These are phyloP conservation scores for Saturnispora serradocipensis DNA, from an alignment of 805 yeast species.

Conservation along the genomic window DNA sequence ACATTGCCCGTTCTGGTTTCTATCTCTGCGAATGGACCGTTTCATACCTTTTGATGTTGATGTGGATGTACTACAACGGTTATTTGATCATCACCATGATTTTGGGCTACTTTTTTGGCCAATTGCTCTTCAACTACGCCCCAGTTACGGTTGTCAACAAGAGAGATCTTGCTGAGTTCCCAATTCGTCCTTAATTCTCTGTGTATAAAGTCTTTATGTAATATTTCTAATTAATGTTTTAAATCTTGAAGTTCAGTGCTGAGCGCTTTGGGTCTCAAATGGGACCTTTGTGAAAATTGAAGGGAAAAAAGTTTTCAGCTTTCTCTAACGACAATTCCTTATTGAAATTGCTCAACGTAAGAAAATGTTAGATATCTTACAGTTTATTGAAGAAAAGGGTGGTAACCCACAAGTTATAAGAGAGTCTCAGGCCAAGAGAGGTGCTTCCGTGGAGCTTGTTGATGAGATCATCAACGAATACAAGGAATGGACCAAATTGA, in stretches of 20 bases:
- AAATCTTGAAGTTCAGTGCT: not conserved
- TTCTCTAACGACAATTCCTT: not conserved
- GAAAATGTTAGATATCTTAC: constrained; percentile 80
- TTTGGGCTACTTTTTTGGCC: constrained; percentile 53
- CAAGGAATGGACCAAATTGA: constrained; percentile 83
- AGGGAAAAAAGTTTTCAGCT: not conserved
- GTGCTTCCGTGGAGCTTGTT: constrained; percentile 87
- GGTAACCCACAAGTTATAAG: constrained; percentile 88
- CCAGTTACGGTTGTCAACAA: constrained; percentile 17
- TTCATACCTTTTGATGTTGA: constrained; percentile 57
- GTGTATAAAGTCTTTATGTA: not conserved
- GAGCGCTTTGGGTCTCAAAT: not conserved
- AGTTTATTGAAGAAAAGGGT: constrained; percentile 92
- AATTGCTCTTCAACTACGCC: constrained; percentile 34
- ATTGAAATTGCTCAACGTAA: not conserved
- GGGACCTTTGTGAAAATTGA: not conserved
- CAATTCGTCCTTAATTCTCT: constrained; percentile 3
- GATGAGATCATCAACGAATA: constrained; percentile 91
- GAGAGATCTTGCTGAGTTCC: constrained; percentile 5
- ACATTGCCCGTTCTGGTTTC: constrained; percentile 38
- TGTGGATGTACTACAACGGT: constrained; percentile 71
- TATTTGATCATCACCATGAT: constrained; percentile 55
- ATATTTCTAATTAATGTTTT: not conserved
- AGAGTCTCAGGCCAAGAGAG: constrained; percentile 87
- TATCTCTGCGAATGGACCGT: constrained; percentile 56